phyloP scores from a whole-genome alignment of 176 grass and related monocot genomes.

The Carex myosuroides region DNA sequence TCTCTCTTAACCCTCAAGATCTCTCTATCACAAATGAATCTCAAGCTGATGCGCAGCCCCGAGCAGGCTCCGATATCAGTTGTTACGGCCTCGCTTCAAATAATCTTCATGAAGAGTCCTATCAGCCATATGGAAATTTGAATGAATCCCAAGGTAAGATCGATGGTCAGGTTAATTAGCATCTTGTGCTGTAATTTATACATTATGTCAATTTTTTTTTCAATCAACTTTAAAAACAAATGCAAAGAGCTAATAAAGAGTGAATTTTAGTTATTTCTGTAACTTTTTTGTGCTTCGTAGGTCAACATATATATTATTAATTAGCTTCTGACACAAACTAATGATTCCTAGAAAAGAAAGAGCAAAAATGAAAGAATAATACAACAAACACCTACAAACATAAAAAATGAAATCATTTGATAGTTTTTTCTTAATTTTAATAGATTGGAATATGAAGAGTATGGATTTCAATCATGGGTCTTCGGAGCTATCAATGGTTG shows the following conservation, averaged over 20 bases:
- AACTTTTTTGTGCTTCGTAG: background rate
- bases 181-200: background rate
- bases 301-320: background rate
- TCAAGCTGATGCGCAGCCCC: background rate
- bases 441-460: conserved; percentile 85
- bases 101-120: conserved; percentile 19
- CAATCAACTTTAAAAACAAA: background rate
- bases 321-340: background rate
- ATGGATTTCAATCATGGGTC: conserved; percentile 55
- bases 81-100: background rate
- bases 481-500: conserved; percentile 89
- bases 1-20: conserved; percentile 19
- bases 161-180: background rate
- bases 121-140: conserved; percentile 16
- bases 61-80: background rate
- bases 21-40: conserved; percentile 12
- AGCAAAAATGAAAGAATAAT: background rate
- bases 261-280: background rate
- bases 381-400: background rate
- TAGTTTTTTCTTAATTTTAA: background rate
- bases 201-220: background rate
- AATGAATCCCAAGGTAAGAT: conserved; percentile 25
- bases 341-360: background rate
- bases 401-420: conserved; percentile 2
- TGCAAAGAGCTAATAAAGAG: background rate